A percentile compares a stretch with the other conserved stretches of the same genome.
These are phyloP conservation scores for Aschersonia sp. DNA, from an alignment of 2,329 filamentous ascomycete species.

Conservation along the genomic window DNA sequence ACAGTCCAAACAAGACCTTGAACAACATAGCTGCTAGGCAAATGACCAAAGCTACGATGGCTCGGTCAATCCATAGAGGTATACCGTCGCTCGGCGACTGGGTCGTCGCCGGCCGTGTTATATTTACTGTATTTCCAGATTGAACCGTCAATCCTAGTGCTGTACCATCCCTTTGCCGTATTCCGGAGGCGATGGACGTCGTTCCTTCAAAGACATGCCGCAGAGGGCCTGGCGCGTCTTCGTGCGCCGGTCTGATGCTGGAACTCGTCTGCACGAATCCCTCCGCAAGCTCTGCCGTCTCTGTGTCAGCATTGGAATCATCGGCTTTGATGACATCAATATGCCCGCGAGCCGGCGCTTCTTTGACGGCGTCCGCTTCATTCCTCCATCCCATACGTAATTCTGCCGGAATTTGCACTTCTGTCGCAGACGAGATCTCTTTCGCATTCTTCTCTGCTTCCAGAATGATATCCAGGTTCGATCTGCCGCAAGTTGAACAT, in stretches of 20 bases:
- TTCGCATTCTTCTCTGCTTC: constrained; percentile 49
- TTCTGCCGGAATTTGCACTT: constrained; percentile 37
- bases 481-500: constrained; percentile 56
- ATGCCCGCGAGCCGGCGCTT: constrained; percentile 5
- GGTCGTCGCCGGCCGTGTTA: not conserved
- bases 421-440: constrained; percentile 17
- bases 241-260: not conserved
- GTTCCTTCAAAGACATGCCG: not conserved
- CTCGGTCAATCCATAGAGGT: constrained; percentile 65
- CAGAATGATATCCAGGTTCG: constrained; percentile 58
- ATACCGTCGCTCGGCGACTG: constrained; percentile 19
- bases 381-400: constrained; percentile 58
- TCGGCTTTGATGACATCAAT: constrained; percentile 19
- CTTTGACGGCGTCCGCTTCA: constrained; percentile 33
- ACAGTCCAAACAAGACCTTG: constrained; percentile 29
- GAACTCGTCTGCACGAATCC: constrained; percentile 40
- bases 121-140: not conserved
- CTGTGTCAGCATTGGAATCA: constrained; percentile 10
- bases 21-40: constrained; percentile 56
- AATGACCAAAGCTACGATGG: constrained; percentile 59
- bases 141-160: not conserved
- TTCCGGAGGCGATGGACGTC: not conserved
- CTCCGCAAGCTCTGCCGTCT: constrained; percentile 28
- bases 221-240: not conserved
- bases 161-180: not conserved